phyloP scores from a whole-genome alignment of 2,329 filamentous ascomycete genomes.

The Camillea tinctor region DNA sequence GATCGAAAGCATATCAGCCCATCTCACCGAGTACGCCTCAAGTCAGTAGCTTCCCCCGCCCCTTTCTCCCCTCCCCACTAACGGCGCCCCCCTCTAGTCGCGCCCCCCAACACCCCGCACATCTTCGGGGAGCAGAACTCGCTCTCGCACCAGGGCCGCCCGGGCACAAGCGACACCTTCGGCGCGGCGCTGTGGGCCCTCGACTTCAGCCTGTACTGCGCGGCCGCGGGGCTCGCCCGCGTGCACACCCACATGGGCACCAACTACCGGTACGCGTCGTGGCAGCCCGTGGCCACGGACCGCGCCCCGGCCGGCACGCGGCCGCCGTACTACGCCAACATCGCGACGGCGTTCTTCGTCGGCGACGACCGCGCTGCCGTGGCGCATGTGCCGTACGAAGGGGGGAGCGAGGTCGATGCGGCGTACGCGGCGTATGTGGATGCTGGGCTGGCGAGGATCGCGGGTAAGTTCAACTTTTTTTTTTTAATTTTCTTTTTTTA shows the following conservation, averaged over 20 bases:
- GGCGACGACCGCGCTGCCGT: slow-evolving; percentile 42
- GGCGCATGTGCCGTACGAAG: slow-evolving; percentile 39
- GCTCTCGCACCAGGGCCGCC: slow-evolving; percentile 60
- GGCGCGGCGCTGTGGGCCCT: slow-evolving; percentile 64
- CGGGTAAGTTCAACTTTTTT: too few relatives aligned
- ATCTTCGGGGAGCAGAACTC: slow-evolving; percentile 63
- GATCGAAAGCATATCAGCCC: slow-evolving; percentile 45
- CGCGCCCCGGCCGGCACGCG: slow-evolving; percentile 60
- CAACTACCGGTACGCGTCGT: slow-evolving; percentile 59
- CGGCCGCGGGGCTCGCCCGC: slow-evolving; percentile 53
- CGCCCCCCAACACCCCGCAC: slow-evolving; percentile 42
- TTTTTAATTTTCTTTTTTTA: too few relatives aligned
- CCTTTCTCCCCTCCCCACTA: too few relatives aligned
- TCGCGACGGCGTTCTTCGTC: slow-evolving; percentile 55
- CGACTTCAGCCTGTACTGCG: slow-evolving; percentile 61
- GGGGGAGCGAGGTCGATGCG: slow-evolving; percentile 41
- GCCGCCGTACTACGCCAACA: slow-evolving; percentile 62
- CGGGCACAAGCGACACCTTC: slow-evolving; percentile 63
- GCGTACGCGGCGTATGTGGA: slow-evolving; percentile 57
- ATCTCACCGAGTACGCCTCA: slow-evolving; percentile 45
- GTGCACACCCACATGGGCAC: slow-evolving; percentile 66
- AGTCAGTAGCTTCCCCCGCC: slow-evolving; percentile 8
- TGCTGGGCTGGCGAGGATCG: slow-evolving; percentile 16
- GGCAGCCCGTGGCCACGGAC: slow-evolving; percentile 60
- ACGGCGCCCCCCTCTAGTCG: slow-evolving; percentile 32